Conservation (phyloP, 495 filamentous ascomycete species). For the Talaromyces trachyspermus region DNA sequence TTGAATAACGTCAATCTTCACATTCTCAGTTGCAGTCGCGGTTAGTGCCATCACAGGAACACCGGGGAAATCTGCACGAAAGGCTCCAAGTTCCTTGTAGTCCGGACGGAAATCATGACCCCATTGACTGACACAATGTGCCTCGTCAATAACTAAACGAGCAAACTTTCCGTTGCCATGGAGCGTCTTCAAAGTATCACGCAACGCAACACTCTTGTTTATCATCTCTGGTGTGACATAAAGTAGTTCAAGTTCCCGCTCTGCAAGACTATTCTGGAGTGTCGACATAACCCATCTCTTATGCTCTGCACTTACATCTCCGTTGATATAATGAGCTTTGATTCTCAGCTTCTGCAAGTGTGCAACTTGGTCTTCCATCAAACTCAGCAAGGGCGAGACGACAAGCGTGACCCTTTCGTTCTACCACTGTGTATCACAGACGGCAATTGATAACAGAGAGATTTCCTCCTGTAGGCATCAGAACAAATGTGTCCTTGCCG, state of each 20-base stretch:
- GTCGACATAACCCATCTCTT: conserved; percentile 51
- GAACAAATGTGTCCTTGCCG: conserved; percentile 82
- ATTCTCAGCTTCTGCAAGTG: conserved; percentile 72
- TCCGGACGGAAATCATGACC: conserved; percentile 97
- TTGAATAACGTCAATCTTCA: conserved; percentile 81
- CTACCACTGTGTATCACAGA: conserved; percentile 74
- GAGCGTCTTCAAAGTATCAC: conserved; percentile 53
- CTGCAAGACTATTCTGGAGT: conserved; percentile 53
- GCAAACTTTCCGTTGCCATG: conserved; percentile 63
- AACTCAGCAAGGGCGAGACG: conserved; percentile 84
- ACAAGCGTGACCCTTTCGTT: conserved; percentile 87
- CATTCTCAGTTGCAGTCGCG: conserved; percentile 88
- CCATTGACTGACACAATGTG: conserved; percentile 98
- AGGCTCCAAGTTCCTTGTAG: conserved; percentile 75
- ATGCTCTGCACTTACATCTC: conserved; percentile 53
- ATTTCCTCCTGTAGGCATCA: conserved; percentile 99
- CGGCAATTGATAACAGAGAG: conserved; percentile 91
- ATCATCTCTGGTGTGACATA: conserved; percentile 98
- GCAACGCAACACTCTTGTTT: conserved; percentile 61
- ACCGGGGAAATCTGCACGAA: conserved; percentile 59
- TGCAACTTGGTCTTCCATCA: conserved; percentile 93
- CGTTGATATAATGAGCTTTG: conserved; percentile 67
- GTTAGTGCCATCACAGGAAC: conserved; percentile 92
- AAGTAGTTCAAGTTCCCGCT: conserved; percentile 69
- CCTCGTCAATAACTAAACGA: conserved; percentile 92